Conservation (phyloP, 2,329 filamentous ascomycete species). For the Zymoseptoria tritici region DNA sequence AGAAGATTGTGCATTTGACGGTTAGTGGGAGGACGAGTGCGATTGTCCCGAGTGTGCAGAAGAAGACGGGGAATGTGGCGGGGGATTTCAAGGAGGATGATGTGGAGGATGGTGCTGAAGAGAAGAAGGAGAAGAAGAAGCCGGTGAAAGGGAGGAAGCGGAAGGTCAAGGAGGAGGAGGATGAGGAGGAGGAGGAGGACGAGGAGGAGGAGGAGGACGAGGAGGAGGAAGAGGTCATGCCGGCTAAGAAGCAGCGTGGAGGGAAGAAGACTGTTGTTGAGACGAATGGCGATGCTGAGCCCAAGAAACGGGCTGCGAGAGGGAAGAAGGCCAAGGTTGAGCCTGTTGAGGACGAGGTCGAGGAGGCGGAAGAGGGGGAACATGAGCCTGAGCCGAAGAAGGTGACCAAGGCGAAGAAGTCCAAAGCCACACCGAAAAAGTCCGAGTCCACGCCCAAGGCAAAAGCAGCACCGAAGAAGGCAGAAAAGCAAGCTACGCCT, state of each 20-base stretch:
- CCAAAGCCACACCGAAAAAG: conserved; percentile 6
- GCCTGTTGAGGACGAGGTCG: conserved; percentile 4
- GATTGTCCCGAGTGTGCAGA: conserved; percentile 76
- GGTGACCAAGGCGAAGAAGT: conserved; percentile 5
- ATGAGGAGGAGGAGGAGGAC: no score
- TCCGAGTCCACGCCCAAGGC: conserved; percentile 1
- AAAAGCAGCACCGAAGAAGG: conserved; percentile 14
- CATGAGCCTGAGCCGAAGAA: conserved; percentile 7
- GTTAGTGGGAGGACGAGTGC: conserved; percentile 90
- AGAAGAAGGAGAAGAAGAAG: conserved; percentile 15
- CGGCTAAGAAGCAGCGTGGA: conserved; percentile 15
- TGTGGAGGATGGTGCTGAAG: conserved; percentile 4
- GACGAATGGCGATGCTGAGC: conserved; percentile 3
- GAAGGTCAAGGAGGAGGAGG: no score
- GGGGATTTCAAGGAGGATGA: conserved; percentile 35
- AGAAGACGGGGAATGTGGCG: conserved; percentile 61
- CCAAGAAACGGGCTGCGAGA: conserved; percentile 6
- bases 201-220: conserved; percentile 19
- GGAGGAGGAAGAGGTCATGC: conserved; percentile 19
- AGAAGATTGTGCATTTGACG: conserved; percentile 76
- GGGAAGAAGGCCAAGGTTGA: conserved; percentile 11
- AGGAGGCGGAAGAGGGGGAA: conserved; percentile 7
- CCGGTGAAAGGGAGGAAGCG: conserved; percentile 29
- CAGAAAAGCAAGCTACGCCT: conserved; percentile 13
- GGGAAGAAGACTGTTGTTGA: conserved; percentile 2